These are phyloP conservation scores for Sclerotiophoma versabilis DNA, from an alignment of 2,329 filamentous ascomycete species.

Conservation along the genomic window DNA sequence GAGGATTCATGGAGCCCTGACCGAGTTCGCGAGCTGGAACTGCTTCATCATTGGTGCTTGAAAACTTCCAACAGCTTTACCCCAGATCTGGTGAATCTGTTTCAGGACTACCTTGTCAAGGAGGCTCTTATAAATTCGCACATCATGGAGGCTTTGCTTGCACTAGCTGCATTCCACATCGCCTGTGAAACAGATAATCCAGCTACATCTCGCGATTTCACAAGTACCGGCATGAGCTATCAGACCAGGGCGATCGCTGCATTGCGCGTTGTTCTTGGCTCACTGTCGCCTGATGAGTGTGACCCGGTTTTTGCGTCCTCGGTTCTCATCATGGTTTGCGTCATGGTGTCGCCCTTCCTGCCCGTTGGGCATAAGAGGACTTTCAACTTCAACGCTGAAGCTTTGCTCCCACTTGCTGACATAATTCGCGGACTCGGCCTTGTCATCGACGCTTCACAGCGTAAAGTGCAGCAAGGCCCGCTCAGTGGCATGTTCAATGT, in stretches of 20 bases:
- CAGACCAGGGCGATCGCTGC: conserved; percentile 14
- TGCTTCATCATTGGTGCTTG: conserved; percentile 24
- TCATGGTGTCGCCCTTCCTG: conserved; percentile 20
- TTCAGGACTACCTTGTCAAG: conserved; percentile 18
- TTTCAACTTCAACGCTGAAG: conserved; percentile 11
- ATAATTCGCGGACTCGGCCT: conserved; percentile 18
- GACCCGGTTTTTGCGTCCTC: conserved; percentile 19
- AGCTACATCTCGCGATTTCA: conserved; percentile 4
- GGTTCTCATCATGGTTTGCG: conserved; percentile 21
- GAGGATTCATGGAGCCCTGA: not conserved
- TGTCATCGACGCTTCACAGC: conserved; percentile 13
- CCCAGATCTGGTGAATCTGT: conserved; percentile 5
- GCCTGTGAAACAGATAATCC: conserved; percentile 12
- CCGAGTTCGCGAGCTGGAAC: conserved; percentile 17
- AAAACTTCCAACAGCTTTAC: conserved; percentile 19
- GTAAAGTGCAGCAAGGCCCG: conserved; percentile 17
- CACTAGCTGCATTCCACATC: conserved; percentile 21
- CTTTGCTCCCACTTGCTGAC: conserved; percentile 16
- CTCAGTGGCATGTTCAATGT: conserved; percentile 14
- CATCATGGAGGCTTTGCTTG: conserved; percentile 24
- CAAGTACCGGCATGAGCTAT: conserved; percentile 15
- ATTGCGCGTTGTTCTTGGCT: conserved; percentile 8
- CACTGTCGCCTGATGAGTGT: conserved; percentile 13
- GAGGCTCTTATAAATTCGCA: conserved; percentile 21
- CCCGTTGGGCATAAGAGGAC: conserved; percentile 2